These are phyloP conservation scores for Aegilops tauschii DNA, from an alignment of 176 grass and related monocot species.

Conservation along the genomic window DNA sequence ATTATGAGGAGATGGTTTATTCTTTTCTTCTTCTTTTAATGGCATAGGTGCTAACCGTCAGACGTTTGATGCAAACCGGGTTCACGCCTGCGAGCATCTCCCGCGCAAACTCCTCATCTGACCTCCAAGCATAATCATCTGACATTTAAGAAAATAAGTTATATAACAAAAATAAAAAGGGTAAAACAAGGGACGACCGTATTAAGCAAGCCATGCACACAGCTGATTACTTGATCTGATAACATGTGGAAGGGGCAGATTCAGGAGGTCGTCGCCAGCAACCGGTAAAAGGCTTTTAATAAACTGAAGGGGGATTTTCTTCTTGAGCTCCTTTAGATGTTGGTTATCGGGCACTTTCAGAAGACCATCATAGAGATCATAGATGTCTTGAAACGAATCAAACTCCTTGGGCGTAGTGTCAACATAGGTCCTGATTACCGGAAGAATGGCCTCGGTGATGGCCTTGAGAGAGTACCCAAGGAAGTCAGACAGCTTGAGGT, in stretches of 20 bases:
- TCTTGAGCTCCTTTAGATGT: constrained; percentile 38
- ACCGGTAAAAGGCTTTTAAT: constrained; percentile 53
- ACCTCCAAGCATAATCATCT: constrained; percentile 68
- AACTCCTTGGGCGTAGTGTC: constrained; percentile 59
- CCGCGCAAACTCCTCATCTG: constrained; percentile 81
- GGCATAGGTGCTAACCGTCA: constrained; percentile 44
- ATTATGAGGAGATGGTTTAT: not conserved
- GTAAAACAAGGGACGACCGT: not conserved
- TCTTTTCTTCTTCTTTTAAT: not conserved
- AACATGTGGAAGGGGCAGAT: constrained; percentile 69
- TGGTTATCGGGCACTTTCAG: constrained; percentile 35
- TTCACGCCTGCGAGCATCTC: constrained; percentile 95
- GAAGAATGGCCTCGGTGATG: constrained; percentile 50
- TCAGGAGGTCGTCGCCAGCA: constrained; percentile 55
- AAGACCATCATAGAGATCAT: constrained; percentile 63
- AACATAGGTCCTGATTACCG: constrained; percentile 28
- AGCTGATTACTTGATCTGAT: constrained; percentile 55
- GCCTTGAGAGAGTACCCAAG: constrained; percentile 65
- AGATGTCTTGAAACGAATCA: constrained; percentile 72
- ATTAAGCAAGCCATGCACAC: not conserved
- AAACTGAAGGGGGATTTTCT: constrained; percentile 51
- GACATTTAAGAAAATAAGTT: not conserved
- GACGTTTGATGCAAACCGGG: constrained; percentile 65
- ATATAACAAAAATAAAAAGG: not conserved
- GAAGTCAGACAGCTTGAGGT: constrained; percentile 86